Base-by-base conservation (phyloP, 768 basidiomycete species). In the Artomyces pyxidatus region DNA sequence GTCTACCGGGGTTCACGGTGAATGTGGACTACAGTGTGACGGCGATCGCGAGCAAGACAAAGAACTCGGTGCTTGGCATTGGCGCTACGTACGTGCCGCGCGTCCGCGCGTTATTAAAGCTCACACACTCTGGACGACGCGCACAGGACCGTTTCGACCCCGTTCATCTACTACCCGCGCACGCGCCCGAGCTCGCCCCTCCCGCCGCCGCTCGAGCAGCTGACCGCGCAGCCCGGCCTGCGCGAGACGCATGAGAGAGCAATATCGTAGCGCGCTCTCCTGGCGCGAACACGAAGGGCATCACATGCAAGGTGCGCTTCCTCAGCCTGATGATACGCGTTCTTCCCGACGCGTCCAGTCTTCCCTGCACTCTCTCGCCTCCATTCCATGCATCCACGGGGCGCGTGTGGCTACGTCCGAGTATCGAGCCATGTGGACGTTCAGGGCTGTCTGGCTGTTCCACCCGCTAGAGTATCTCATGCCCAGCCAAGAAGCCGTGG, bases 1-100 rank as follows among this genome's bases (percentile, higher is more conserved):
- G 85, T 3, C 62, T 88, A 6, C 86, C 86, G 9, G 87, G 86
- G 1, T 87, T 88, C 58, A 68, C 71, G 14, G 84, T 86, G 12
- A 74, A 63, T 6, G 77, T 85, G 45, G 75, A 76, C 22, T 89
- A 88, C 59, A 71, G 70, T 23, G 71, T 87, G 8, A 74, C 68
- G 45, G 80, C 72, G 1, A 65, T 70, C 22, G 71, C 79, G 22
- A 65, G 71, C 51, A 80, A 78, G 57, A 73, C 72, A 35, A 85
- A 77, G 59, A 72, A 76, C 12, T 70, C 73, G 37, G 54, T 79
- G 29, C 68, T 85, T 23, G 73, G 77, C 47, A 66, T n/a, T n/a
- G n/a, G n/a, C n/a, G n/a, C n/a, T n/a, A n/a, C n/a, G n/a, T n/a
- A n/a, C n/a, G n/a, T n/a, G n/a, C n/a, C n/a, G n/a, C n/a, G n/a